Evolutionary conservation across 805 yeast species (phyloP).

Genomic region (Ogataea nakhonphanomensis): DNA sequence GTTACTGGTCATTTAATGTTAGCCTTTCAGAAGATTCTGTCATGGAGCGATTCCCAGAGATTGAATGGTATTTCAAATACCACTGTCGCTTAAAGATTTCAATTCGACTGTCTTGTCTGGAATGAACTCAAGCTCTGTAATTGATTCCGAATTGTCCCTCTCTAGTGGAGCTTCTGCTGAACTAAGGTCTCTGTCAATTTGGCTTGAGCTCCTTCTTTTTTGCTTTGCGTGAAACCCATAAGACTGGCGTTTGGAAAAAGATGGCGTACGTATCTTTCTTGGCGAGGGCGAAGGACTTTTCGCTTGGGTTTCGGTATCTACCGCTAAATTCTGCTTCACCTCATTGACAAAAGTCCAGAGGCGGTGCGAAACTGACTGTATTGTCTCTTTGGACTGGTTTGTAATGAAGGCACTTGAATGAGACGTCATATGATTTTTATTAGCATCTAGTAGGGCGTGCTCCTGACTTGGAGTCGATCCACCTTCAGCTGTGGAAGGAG

Average conservation of each 20-base stretch:
- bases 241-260: slow-evolving; percentile 28
- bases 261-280: slow-evolving; percentile 26
- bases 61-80: too few relatives aligned
- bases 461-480: too few relatives aligned
- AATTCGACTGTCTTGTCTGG: not conserved
- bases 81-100: not conserved
- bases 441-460: too few relatives aligned
- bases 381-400: slow-evolving; percentile 24
- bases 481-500: too few relatives aligned
- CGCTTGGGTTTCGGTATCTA: slow-evolving; percentile 14
- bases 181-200: not conserved
- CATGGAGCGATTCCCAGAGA: not conserved
- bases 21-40: too few relatives aligned
- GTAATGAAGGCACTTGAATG: too few relatives aligned
- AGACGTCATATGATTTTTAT: too few relatives aligned
- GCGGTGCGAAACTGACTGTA: slow-evolving; percentile 39
- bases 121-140: not conserved
- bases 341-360: slow-evolving; percentile 52
- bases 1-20: not conserved
- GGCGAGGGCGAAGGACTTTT: slow-evolving; percentile 12
- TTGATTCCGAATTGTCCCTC: not conserved
- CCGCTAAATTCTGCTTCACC: slow-evolving; percentile 35
- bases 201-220: slow-evolving; percentile 10
- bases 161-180: not conserved
- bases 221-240: slow-evolving; percentile 26